Evolutionary conservation across 306 rosid genomes (phyloP).

Genomic region (Medicago truncatula): MtrunA17r5.0-ANR NC_053049.1:11244001-11244500

Average conservation of each 20-base stretch:
- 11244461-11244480: too few relatives aligned
- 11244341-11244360: slow-evolving; percentile 10
- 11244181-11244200: slow-evolving; percentile 26
- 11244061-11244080: slow-evolving; percentile 85
- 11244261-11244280: neutral
- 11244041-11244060: slow-evolving; percentile 92
- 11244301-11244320: neutral
- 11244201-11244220: neutral
- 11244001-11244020: slow-evolving; percentile 91
- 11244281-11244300: neutral
- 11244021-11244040: slow-evolving; percentile 86
- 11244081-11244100: slow-evolving; percentile 63
- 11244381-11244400: neutral
- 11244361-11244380: slow-evolving; percentile 12
- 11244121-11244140: slow-evolving; percentile 65
- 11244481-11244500: too few relatives aligned
- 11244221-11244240: neutral
- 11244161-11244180: slow-evolving; percentile 75
- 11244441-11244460: too few relatives aligned
- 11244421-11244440: too few relatives aligned
- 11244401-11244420: too few relatives aligned
- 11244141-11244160: slow-evolving; percentile 74
- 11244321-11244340: neutral
- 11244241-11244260: neutral
- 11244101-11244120: slow-evolving; percentile 66